Evolutionary conservation across 1,139 yeast species (phyloP).

Genomic region (Taphrina betulina): DNA sequence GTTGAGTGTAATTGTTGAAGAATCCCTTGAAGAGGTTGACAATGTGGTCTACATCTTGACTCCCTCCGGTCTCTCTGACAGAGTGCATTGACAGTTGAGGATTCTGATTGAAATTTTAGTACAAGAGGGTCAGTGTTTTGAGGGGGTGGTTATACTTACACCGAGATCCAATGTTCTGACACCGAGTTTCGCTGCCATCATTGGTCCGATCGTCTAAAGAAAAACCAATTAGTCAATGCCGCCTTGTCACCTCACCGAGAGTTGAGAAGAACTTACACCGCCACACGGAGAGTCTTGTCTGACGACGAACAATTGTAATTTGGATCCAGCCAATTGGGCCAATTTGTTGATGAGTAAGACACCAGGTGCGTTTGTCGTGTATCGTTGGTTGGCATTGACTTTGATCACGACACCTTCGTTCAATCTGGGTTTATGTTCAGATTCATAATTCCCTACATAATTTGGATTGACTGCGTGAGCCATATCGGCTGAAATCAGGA

Average conservation of each 20-base stretch:
- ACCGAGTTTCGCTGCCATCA: slow-evolving; percentile 83
- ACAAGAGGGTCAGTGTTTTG: too few relatives aligned
- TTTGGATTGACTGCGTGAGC: slow-evolving; percentile 98
- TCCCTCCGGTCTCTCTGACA: slow-evolving; percentile 88
- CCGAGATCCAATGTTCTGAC: slow-evolving; percentile 88
- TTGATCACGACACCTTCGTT: slow-evolving; percentile 92
- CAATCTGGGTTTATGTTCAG: slow-evolving; percentile 71
- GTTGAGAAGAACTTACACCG: too few relatives aligned
- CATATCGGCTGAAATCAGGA: slow-evolving; percentile 88
- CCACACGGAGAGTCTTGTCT: slow-evolving; percentile 94
- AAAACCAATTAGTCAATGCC: too few relatives aligned
- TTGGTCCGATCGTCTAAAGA: too few relatives aligned
- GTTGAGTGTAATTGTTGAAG: slow-evolving; percentile 33
- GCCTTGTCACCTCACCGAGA: too few relatives aligned
- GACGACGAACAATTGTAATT: slow-evolving; percentile 71
- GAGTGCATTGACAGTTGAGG: slow-evolving; percentile 96
- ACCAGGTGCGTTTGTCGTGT: slow-evolving; percentile 91
- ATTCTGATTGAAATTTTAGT: too few relatives aligned
- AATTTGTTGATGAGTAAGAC: slow-evolving; percentile 70
- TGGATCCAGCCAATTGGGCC: slow-evolving; percentile 61
- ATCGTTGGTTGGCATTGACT: slow-evolving; percentile 90
- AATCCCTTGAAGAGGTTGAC: slow-evolving; percentile 35
- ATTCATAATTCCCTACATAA: slow-evolving; percentile 72
- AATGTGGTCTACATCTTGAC: slow-evolving; percentile 42
- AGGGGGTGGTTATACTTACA: neutral